These are phyloP conservation scores for Ceratonia siliqua DNA, from an alignment of 306 rosid species.

Conservation along the genomic window DNA sequence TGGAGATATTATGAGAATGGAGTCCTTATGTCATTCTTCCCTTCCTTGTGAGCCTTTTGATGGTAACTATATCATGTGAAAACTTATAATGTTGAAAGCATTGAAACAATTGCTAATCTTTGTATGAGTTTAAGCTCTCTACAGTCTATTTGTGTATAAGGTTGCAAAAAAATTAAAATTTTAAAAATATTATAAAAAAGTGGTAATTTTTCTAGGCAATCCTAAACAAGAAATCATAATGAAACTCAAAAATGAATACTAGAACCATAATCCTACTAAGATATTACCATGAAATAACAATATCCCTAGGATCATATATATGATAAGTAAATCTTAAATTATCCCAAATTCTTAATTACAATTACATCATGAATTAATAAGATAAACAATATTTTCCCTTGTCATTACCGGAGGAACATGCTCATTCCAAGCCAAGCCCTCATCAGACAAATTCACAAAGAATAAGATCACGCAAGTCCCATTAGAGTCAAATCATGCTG, in stretches of 20 bases:
- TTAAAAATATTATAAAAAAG: conserved; percentile 39
- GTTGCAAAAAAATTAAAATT: conserved; percentile 42
- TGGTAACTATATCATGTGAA: conserved; percentile 41
- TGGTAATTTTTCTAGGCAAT: not conserved
- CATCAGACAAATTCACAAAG: conserved; percentile 24
- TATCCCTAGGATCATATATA: not conserved
- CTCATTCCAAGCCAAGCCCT: not conserved
- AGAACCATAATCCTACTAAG: not conserved
- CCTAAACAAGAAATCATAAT: not conserved
- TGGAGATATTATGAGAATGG: conserved; percentile 70
- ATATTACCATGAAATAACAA: not conserved
- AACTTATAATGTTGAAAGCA: conserved; percentile 65
- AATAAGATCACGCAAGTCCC: conserved; percentile 33
- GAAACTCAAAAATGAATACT: too few relatives aligned
- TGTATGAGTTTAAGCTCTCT: too few relatives aligned
- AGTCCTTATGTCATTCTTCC: conserved; percentile 55
- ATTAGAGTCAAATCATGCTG: conserved; percentile 44
- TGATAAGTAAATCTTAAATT: not conserved
- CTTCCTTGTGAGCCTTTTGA: conserved; percentile 51
- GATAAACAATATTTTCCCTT: not conserved
- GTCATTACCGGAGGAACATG: conserved; percentile 1
- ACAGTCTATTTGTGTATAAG: conserved; percentile 45
- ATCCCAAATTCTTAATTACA: not conserved
- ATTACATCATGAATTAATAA: not conserved
- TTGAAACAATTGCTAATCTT: conserved; percentile 59